Base-by-base conservation (phyloP, 768 basidiomycete species). In the Amanita exitialis region DNA sequence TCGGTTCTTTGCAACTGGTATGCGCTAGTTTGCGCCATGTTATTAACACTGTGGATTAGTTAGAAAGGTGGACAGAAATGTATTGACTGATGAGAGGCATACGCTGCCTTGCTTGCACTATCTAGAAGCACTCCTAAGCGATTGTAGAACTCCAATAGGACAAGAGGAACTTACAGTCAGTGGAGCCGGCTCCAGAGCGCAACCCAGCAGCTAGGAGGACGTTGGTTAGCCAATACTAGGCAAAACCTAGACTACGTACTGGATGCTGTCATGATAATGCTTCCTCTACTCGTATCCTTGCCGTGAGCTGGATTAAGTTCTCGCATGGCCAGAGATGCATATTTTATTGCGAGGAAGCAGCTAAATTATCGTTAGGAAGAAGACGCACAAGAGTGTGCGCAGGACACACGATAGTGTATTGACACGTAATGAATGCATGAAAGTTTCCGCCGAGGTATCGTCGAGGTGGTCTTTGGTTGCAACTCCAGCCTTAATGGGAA, bases 51-150 rank as follows among this genome's bases (percentile, higher is more conserved):
- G 55, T 20, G 21, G 32, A 47, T 23, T 3, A 13, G 13, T 16
- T 21, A 30, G n/a, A n/a, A 32, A 16, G 7, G 49, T 32, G 39
- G 36, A 53, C 15, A 21, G 7, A 7, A 32, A 53, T 15, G 7
- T 25, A 9, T 23, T 28, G 25, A 13, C 9, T 13, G 12, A 20
- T 13, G 21, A 0, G n/a, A n/a, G n/a, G 27, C 38, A 28, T 61
- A 92, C 90, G 90, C 90, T 28, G 92, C 88, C 72, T 96, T 96
- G 58, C 87, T 89, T 47, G 91, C 91, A 58, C 90, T 92, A 59
- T 95, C 92, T 86, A 64, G 49, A 39, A 44, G 54, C 30, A 15
- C 25, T 35, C 34, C 49, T 32, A 32, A 32, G 13, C 32, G 32
- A 32, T 44, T 15, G 18, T 15, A 36, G 8, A 28, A 28, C 13